Conservation (phyloP, 208 protist genomes). For the Novymonas esmeraldas region DNA sequence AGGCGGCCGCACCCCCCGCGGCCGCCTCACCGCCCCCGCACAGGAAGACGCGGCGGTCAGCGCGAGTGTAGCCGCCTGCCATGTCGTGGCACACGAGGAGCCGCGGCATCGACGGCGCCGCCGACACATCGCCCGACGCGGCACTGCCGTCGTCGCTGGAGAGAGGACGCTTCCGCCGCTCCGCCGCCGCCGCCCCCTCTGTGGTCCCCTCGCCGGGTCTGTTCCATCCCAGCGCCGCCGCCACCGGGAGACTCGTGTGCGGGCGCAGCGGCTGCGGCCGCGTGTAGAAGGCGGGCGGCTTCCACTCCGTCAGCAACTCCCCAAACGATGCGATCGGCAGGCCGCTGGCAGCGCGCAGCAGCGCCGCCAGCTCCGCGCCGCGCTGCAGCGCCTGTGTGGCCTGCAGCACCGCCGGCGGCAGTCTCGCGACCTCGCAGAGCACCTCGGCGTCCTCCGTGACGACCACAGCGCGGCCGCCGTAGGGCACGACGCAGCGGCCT, state of each 20-base stretch:
- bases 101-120: constrained; percentile 1
- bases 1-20: neutral
- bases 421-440: constrained; percentile 36
- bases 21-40: constrained; percentile 12
- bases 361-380: constrained; percentile 23
- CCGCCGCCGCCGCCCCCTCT: neutral
- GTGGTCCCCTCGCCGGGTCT: neutral
- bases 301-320: constrained; percentile 28
- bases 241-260: constrained; percentile 1
- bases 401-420: constrained; percentile 30
- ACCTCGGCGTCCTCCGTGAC: constrained; percentile 47
- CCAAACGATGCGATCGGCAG: constrained; percentile 41
- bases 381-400: constrained; percentile 14
- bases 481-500: constrained; percentile 60
- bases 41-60: constrained; percentile 45
- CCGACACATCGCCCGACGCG: neutral
- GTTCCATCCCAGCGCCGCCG: neutral
- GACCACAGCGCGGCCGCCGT: constrained; percentile 42
- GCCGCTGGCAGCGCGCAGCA: constrained; percentile 26
- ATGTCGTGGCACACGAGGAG: constrained; percentile 89
- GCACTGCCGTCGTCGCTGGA: neutral
- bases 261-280: constrained; percentile 13
- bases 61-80: constrained; percentile 59
- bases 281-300: constrained; percentile 19
- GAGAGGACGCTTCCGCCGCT: neutral